Evolutionary conservation across 2,329 filamentous ascomycete species (phyloP).

Genomic region (Fusarium kyushuense): DNA sequence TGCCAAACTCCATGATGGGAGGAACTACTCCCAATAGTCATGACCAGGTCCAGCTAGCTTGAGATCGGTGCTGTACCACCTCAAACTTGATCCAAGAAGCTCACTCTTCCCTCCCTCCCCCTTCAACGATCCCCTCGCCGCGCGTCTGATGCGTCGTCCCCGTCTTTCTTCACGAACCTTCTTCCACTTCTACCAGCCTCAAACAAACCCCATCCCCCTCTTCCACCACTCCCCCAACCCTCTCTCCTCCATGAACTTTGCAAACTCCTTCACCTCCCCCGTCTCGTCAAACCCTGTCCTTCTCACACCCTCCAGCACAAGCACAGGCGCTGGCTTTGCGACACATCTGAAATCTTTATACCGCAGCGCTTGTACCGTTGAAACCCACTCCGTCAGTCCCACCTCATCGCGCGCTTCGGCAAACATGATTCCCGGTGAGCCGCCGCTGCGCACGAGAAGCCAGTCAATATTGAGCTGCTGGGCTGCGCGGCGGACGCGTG

Average conservation of each 20-base stretch:
- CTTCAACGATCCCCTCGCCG: constrained; percentile 15
- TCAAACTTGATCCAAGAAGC: not conserved
- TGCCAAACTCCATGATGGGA: not conserved
- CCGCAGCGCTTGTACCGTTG: constrained; percentile 70
- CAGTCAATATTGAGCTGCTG: constrained; percentile 67
- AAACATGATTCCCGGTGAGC: constrained; percentile 82
- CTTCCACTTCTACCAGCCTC: not conserved
- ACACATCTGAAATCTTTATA: constrained; percentile 81
- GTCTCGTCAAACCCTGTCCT: constrained; percentile 65
- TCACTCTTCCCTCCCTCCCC: not conserved
- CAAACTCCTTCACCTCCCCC: constrained; percentile 74
- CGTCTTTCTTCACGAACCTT: not conserved
- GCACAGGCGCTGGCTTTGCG: constrained; percentile 51
- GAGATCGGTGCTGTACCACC: not conserved
- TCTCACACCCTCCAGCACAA: not conserved
- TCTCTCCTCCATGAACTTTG: constrained; percentile 67
- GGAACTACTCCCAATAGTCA: not conserved
- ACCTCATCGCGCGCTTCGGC: constrained; percentile 69
- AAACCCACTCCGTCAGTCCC: constrained; percentile 73
- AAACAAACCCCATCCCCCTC: constrained; percentile 70
- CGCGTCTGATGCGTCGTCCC: constrained; percentile 26
- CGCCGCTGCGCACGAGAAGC: constrained; percentile 74
- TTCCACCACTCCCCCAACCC: constrained; percentile 76
- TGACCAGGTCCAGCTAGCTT: not conserved
- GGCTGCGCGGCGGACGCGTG: constrained; percentile 71